Conservation (phyloP, 805 yeast genomes). For the Spathaspora arborariae region DNA sequence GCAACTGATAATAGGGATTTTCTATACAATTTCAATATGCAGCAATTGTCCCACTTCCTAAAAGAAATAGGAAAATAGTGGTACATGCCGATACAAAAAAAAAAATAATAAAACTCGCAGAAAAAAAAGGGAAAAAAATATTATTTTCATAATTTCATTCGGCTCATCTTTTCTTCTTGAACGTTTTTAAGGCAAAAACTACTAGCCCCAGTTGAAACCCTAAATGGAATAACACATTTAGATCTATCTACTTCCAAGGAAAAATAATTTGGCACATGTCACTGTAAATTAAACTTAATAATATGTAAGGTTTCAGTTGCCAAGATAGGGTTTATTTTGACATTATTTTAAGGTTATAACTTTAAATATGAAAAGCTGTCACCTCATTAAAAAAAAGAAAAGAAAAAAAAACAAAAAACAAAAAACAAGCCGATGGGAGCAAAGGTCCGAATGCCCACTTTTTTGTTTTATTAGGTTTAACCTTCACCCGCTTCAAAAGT, state of each 20-base stretch:
- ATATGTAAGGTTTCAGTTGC: background rate
- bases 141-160: background rate
- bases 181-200: background rate
- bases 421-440: background rate
- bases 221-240: background rate
- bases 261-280: background rate
- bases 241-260: background rate
- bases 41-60: background rate
- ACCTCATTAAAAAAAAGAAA: background rate
- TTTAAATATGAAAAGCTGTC: background rate
- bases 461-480: background rate
- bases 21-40: background rate
- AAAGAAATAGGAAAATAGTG: background rate
- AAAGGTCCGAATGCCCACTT: background rate
- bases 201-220: background rate
- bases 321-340: background rate
- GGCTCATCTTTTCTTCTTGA: background rate
- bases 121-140: background rate
- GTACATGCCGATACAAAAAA: background rate
- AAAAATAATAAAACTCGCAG: background rate
- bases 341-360: background rate
- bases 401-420: background rate
- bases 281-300: background rate
- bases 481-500: background rate
- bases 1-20: background rate